These are phyloP conservation scores for Centrapalus pauciflorus DNA, from an alignment of 129 eudicot genomes.

Conservation along the genomic window DNA sequence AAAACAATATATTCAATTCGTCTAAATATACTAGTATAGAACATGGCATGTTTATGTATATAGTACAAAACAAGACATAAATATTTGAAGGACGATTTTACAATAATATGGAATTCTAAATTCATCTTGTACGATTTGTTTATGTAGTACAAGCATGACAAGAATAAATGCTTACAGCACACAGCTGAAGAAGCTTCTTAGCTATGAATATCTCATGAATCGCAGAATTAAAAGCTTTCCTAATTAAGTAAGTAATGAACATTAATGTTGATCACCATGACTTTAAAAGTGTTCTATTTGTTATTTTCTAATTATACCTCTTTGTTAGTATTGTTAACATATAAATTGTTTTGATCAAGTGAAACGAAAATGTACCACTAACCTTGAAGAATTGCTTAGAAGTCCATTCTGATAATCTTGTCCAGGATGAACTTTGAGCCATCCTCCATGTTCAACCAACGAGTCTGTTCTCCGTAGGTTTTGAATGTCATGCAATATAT, in stretches of 20 bases:
- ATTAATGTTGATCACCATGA: neutral
- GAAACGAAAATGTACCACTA: neutral
- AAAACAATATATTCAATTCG: neutral
- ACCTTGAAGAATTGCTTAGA: conserved; percentile 91
- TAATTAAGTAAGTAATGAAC: neutral
- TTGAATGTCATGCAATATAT: conserved; percentile 52
- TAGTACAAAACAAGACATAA: neutral
- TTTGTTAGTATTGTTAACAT: neutral
- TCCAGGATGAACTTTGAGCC: conserved; percentile 28
- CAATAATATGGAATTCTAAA: neutral
- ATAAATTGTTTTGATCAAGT: neutral
- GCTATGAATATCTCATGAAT: neutral
- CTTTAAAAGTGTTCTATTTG: neutral
- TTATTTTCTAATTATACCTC: neutral
- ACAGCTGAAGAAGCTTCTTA: neutral
- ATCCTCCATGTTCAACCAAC: conserved; percentile 27
- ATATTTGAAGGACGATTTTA: neutral
- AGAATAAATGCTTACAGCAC: neutral
- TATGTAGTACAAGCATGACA: neutral
- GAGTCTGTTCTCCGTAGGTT: conserved; percentile 34
- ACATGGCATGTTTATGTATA: too few relatives aligned
- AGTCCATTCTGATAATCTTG: conserved; percentile 29
- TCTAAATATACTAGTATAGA: neutral
- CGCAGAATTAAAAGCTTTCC: neutral
- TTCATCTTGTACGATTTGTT: neutral